These are phyloP conservation scores for Talaromyces sp. DNA, from an alignment of 2,329 filamentous ascomycete genomes.

Conservation along the genomic window DNA sequence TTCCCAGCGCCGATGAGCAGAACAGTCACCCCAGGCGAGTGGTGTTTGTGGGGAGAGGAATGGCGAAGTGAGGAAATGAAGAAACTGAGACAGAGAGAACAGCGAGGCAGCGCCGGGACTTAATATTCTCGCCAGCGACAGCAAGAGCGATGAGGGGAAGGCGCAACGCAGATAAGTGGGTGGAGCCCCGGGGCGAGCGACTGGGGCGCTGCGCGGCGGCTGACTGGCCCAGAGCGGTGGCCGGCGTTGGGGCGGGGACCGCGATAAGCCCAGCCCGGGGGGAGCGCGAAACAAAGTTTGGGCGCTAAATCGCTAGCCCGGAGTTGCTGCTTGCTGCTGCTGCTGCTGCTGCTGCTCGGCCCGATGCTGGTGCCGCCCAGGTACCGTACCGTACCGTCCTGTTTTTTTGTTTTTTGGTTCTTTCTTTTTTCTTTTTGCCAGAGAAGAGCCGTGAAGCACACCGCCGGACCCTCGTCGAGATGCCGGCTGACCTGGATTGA, in stretches of 20 bases:
- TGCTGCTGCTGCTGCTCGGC: background rate
- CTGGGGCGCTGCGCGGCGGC: background rate
- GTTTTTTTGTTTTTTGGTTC: background rate
- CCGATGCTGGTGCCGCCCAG: background rate
- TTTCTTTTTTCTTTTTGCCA: background rate
- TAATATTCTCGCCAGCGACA: slow-evolving; percentile 12
- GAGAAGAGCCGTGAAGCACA: background rate
- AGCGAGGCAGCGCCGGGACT: slow-evolving; percentile 9
- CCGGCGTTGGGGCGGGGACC: slow-evolving; percentile 5
- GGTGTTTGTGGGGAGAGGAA: slow-evolving; percentile 1
- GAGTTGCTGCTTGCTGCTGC: background rate
- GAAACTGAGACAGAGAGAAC: slow-evolving; percentile 9
- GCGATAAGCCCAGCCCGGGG: background rate
- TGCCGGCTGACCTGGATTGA: background rate
- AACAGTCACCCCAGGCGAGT: background rate
- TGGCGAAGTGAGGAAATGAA: slow-evolving; percentile 1
- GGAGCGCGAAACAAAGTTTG: background rate
- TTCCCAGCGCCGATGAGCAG: slow-evolving; percentile 9
- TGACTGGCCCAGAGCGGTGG: background rate
- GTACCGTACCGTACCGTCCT: background rate
- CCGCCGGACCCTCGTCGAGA: no score
- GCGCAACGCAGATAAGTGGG: slow-evolving; percentile 9
- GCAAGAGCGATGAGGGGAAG: slow-evolving; percentile 16
- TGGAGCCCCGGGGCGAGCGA: slow-evolving; percentile 3
- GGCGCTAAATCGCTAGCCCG: background rate